Base-by-base conservation (phyloP, 2,329 filamentous ascomycete genomes). In the Pseudocercospora eumusae region DNA sequence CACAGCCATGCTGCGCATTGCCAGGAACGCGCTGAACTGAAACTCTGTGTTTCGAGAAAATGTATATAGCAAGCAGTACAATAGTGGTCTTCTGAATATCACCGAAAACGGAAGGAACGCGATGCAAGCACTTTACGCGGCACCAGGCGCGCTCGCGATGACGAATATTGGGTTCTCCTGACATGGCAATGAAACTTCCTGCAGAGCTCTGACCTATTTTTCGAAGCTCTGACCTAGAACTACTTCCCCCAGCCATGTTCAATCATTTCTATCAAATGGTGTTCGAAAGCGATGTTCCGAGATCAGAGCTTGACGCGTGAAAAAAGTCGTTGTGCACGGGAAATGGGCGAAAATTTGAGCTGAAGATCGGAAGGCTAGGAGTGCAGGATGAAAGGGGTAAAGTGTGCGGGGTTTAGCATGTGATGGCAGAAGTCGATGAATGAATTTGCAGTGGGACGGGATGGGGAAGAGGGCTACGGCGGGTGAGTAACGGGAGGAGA, bases 391-490 rank as follows among this genome's bases (percentile, higher is more conserved):
- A 15, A n/a, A 31, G 31, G 15, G 47, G 20, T 4, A 28, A 7
- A 10, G 47, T 18, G 47, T 15, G 25, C 47, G 47, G 47, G 31
- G 47, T 52, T 52, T 52, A 52, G 47, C 47, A 52, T 52, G 47
- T 52, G 25, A 52, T 52, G 47, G 47, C 47, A 52, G 47, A 56
- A 56, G 53, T 56, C 53, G 53, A 42, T 56, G 53, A 44, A 44
- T 56, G 53, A 42, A 40, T 4, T 36, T 36, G 15, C n/a, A 6
- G 49, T 33, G 31, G 31, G 31, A 33, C 31, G 11, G 31, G 11
- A 33, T 4, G 3, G 53, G 7, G n/a, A 13, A 8, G 13, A 13
- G 31, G 36, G 4, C 18, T 56, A 56, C 53, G 53, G 53, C 18
- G 53, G 53, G 31, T 20, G 5, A 21, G 2, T 13, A 11, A n/a